Conservation (phyloP, 768 basidiomycete species). For the Favolaschia claudopus region DNA sequence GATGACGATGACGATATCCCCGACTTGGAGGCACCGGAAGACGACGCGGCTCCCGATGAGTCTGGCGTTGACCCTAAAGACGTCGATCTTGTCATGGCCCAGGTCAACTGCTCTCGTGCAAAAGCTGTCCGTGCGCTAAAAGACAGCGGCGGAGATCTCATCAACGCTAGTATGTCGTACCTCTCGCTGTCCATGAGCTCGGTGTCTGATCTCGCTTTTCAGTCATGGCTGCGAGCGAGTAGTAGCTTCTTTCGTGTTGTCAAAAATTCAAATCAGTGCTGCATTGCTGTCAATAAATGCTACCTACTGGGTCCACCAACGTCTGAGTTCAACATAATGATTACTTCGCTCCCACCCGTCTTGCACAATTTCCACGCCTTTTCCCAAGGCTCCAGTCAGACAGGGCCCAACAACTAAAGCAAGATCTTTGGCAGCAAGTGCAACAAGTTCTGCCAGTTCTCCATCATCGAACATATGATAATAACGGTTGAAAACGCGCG, state of each 20-base stretch:
- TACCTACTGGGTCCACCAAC: constrained; percentile 54
- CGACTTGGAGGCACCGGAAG: constrained; percentile 82
- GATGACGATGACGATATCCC: constrained; percentile 87
- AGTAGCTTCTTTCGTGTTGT: constrained; percentile 45
- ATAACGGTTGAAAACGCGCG: constrained; percentile 78
- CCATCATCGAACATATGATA: constrained; percentile 94
- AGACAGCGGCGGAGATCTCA: constrained; percentile 92
- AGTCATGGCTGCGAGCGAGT: constrained; percentile 97
- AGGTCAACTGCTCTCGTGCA: constrained; percentile 88
- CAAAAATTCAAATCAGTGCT: constrained; percentile 34
- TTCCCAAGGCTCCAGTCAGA: constrained; percentile 16
- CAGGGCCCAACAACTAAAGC: constrained; percentile 58
- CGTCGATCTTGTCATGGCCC: constrained; percentile 90
- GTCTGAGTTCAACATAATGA: constrained; percentile 79
- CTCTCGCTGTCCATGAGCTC: not conserved
- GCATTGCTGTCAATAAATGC: constrained; percentile 11
- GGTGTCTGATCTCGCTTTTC: constrained; percentile 16
- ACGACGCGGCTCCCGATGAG: constrained; percentile 85
- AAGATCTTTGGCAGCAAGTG: constrained; percentile 66
- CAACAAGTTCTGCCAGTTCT: constrained; percentile 73
- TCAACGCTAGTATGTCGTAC: constrained; percentile 88
- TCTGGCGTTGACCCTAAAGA: constrained; percentile 92
- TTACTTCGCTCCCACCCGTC: constrained; percentile 91
- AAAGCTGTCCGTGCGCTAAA: constrained; percentile 92
- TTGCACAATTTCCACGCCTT: constrained; percentile 72